Evolutionary conservation across 305 asterid genomes (phyloP), one percentile per base, ranked within the genome.

Genomic region (Rubia balearica): DNA sequence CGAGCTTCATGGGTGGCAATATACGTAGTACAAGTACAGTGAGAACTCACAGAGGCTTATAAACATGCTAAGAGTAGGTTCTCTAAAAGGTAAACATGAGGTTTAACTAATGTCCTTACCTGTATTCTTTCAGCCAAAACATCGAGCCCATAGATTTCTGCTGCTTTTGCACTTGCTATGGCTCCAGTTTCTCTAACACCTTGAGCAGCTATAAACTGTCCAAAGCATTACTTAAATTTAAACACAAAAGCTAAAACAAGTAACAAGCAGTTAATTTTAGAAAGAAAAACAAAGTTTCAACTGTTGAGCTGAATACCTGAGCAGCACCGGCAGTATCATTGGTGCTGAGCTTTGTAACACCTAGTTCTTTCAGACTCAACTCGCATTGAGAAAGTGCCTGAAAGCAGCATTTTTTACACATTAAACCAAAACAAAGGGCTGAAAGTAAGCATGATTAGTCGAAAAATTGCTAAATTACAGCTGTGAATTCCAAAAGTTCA

Each of bases 301-400:
- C 67, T 46, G 22, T 27, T 68, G 41, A 63, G 59, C 55, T 46
- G 59, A 36, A 71, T 83, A 90, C 97, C 97, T 83, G 90, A 76
- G 97, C 97, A 12, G 97, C 92, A 40, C 87, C 84, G 42, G 95
- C 96, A 68, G 90, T 83, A 80, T 91, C 95, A 63, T 69, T 83
- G 46, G 89, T 77, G 69, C 72, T 73, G 72, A 83, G 79, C 81
- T 83, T 83, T 38, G 80, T 74, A 67, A 89, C 83, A 61, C 78
- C 88, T 72, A 86, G 76, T 81, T 83, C 68, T 77, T 82, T 89
- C 72, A 91, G 79, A 69, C 63, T 73, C 69, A 65, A 69, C 76
- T 82, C 84, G 71, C 97, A 91, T 68, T 91, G 96, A 65, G 76
- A 89, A 71, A 89, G 90, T 48, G 97, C 95, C 96, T 91, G 73